Evolutionary conservation across 2,329 filamentous ascomycete genomes (phyloP), one percentile per base, ranked within the genome.

Genomic region (Sphaerulina populicola): DNA sequence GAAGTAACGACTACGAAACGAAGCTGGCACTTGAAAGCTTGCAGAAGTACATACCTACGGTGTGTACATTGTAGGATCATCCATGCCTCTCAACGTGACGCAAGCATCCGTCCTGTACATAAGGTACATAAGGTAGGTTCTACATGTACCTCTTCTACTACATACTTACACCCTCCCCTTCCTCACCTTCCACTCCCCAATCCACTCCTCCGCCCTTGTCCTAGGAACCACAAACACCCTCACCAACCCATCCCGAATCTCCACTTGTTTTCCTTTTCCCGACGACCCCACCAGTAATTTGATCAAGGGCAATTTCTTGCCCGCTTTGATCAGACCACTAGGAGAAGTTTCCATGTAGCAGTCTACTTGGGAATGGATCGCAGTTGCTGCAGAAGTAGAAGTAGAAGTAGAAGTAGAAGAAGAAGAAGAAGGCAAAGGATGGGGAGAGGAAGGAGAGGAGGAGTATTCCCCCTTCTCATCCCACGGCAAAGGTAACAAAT

Each of bases 401-500:
- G 18, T 2, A 18, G 18, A 18, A 3, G 18, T 2, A 18, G 18
- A 18, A 3, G 18, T 3, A 18, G 18, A 18, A 18, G 18, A 18
- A 3, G 18, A 18, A 3, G 18, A 18, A 18, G 18, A 3, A 3
- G 18, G 3, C 3, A 3, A 18, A 18, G 18, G 18, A 18, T 3
- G 2, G 18, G 18, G 2, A 18, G 18, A 2, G 18, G 18, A 18
- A 18, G 18, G 18, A n/a, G n/a, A n/a, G n/a, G n/a, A n/a, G 18
- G 18, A 18, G 4, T 18, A 18, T 18, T 18, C 18, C 2, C 4
- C 2, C 18, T 18, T 18, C 2, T 2, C 18, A 62, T 97, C 93
- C 93, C 93, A 98, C 10, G 89, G 88, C 62, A 89, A 69, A 2
- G 90, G 91, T 52, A 98, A 80, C 8, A 97, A 83, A 63, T 96